Conservation (phyloP, 495 filamentous ascomycete genomes). For the Aspergillus bertholletiae region DNA sequence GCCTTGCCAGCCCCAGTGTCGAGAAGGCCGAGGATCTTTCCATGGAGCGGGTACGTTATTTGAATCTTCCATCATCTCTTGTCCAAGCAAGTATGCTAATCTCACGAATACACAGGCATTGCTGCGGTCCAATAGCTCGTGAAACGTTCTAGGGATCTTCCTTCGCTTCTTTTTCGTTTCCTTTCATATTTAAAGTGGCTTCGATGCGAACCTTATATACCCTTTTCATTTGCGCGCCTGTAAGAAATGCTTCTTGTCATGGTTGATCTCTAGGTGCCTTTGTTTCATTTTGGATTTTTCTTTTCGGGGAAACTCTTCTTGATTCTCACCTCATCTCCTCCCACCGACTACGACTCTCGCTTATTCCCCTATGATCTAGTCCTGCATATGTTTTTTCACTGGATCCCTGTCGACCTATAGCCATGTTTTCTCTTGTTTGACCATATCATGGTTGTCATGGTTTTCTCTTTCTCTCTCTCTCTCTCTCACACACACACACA, state of each 20-base stretch:
- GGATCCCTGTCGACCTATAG: conserved; percentile 12
- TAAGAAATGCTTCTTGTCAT: conserved; percentile 21
- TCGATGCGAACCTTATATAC: conserved; percentile 28
- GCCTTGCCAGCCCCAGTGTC: conserved; percentile 58
- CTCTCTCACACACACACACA: no score
- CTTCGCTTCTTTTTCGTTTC: conserved; percentile 15
- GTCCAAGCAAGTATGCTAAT: background rate
- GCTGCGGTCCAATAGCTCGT: conserved; percentile 42
- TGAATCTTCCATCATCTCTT: background rate
- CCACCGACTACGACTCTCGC: conserved; percentile 4
- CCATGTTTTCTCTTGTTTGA: conserved; percentile 9
- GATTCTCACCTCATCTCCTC: conserved; percentile 8
- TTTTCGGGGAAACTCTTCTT: conserved; percentile 8
- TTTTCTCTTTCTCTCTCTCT: background rate
- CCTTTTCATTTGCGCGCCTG: conserved; percentile 22
- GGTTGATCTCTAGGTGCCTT: conserved; percentile 11
- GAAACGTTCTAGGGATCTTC: conserved; percentile 15
- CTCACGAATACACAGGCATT: conserved; percentile 21
- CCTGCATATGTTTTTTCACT: conserved; percentile 21
- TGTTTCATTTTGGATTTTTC: conserved; percentile 4
- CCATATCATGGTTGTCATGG: conserved; percentile 10
- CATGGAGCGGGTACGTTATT: conserved; percentile 60
- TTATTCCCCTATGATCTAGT: conserved; percentile 2
- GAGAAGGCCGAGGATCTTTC: conserved; percentile 64
- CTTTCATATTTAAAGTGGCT: conserved; percentile 19